Percentiles rank a stretch among this genome's conserved stretches.
These are phyloP conservation scores for Hylodesmum podocarpum DNA, from an alignment of 306 rosid species.

Conservation along the genomic window DNA sequence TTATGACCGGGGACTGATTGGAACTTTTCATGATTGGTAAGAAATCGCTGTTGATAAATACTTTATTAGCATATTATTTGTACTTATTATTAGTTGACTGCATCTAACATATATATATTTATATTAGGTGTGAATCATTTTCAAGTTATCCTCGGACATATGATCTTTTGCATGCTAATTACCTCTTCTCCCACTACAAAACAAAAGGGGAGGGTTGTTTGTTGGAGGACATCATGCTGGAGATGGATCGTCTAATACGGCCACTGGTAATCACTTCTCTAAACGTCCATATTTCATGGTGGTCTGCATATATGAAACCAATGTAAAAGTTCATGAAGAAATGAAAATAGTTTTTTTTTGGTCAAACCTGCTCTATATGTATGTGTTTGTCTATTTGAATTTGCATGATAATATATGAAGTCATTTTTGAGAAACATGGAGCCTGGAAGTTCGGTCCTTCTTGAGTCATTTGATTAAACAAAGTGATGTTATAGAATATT, in stretches of 20 bases:
- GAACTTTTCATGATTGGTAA: slow-evolving; percentile 92
- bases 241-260: slow-evolving; percentile 86
- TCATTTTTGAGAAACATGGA: background rate
- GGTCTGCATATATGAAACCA: slow-evolving; percentile 18
- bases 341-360: background rate
- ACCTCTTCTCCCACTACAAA: slow-evolving; percentile 74
- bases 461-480: slow-evolving; percentile 1
- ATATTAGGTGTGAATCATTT: slow-evolving; percentile 86
- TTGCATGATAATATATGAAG: background rate
- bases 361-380: background rate
- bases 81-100: background rate
- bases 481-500: background rate
- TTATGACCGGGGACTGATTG: slow-evolving; percentile 74
- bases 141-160: slow-evolving; percentile 93
- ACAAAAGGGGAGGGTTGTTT: slow-evolving; percentile 56
- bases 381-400: background rate
- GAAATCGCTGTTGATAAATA: slow-evolving; percentile 18
- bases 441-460: background rate
- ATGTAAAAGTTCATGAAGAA: slow-evolving; percentile 11
- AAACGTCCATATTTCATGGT: background rate
- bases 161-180: slow-evolving; percentile 79
- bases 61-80: background rate
- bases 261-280: slow-evolving; percentile 64
- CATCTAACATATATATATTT: slow-evolving; percentile 32
- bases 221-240: slow-evolving; percentile 85